Percentiles rank a stretch among this genome's conserved stretches.
These are phyloP conservation scores for Erythrobasidium hasegawianum DNA, from an alignment of 1,284 basidiomycete genomes.

Conservation along the genomic window DNA sequence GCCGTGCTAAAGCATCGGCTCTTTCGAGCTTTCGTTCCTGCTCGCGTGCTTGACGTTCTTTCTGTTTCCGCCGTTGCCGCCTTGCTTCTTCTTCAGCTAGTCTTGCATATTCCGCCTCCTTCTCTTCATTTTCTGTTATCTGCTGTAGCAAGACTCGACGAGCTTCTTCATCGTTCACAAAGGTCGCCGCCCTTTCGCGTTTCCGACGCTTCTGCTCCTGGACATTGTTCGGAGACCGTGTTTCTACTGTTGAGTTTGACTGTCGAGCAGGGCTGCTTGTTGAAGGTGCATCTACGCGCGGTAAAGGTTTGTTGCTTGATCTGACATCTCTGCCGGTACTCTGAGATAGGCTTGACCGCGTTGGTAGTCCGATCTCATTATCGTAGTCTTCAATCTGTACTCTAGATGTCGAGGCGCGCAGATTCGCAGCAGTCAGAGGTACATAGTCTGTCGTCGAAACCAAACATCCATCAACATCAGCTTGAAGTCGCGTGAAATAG, in stretches of 20 bases:
- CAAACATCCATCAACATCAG: no score
- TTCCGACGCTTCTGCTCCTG: slow-evolving; percentile 19
- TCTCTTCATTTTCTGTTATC: slow-evolving; percentile 21
- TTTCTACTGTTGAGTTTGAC: no score
- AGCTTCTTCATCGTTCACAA: slow-evolving; percentile 23
- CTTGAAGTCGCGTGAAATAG: no score
- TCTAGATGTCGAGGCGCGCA: slow-evolving; percentile 23
- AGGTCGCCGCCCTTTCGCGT: slow-evolving; percentile 22
- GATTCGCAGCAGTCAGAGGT: slow-evolving; percentile 23
- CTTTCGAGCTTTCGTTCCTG: slow-evolving; percentile 13
- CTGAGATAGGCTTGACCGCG: slow-evolving; percentile 16
- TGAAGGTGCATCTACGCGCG: not conserved
- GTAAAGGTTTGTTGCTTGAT: slow-evolving; percentile 23
- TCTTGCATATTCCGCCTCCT: not conserved
- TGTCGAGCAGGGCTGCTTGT: no score
- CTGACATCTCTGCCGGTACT: slow-evolving; percentile 11
- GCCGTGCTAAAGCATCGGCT: slow-evolving; percentile 18
- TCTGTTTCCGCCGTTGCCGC: not conserved
- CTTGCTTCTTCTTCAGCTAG: slow-evolving; percentile 13
- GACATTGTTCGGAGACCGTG: not conserved
- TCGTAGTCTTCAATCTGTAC: slow-evolving; percentile 1
- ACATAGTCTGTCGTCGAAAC: slow-evolving; percentile 11
- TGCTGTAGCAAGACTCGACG: slow-evolving; percentile 14
- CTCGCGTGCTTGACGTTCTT: slow-evolving; percentile 8
- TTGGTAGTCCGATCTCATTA: slow-evolving; percentile 5